Percentiles rank a stretch among this genome's conserved stretches.
Evolutionary conservation across 208 protist species (phyloP).

Genomic region (Angomonas ambiguus): DNA sequence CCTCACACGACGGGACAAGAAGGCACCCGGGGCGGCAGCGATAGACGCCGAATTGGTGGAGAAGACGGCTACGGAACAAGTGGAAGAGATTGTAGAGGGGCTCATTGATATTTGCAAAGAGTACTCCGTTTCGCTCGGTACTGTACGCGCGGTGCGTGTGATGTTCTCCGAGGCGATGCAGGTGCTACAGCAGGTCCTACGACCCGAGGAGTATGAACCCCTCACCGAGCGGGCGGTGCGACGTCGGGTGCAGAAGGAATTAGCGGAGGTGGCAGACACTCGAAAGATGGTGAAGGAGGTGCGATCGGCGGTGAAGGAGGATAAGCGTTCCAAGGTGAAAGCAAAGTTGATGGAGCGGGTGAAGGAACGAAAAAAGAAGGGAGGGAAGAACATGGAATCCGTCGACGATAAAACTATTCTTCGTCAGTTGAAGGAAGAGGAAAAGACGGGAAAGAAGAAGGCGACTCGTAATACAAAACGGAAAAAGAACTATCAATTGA

Average conservation of each 20-base stretch:
- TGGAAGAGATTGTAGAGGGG: conserved; percentile 33
- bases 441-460: conserved; percentile 32
- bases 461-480: conserved; percentile 65
- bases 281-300: conserved; percentile 50
- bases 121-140: conserved; percentile 55
- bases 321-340: not conserved
- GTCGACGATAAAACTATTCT: conserved; percentile 18
- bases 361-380: conserved; percentile 32
- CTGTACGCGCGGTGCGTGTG: conserved; percentile 53
- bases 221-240: conserved; percentile 46
- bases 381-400: conserved; percentile 8
- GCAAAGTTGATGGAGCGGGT: conserved; percentile 8
- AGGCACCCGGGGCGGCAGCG: not conserved
- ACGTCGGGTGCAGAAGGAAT: conserved; percentile 63
- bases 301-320: conserved; percentile 34
- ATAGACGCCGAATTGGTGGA: not conserved
- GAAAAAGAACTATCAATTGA: conserved; percentile 82
- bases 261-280: conserved; percentile 71
- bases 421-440: conserved; percentile 21
- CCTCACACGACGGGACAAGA: not conserved
- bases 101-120: conserved; percentile 52
- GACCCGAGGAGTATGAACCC: conserved; percentile 37
- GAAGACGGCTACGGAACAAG: conserved; percentile 19
- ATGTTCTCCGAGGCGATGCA: conserved; percentile 84
- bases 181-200: conserved; percentile 58